Base-by-base conservation (phyloP, 2,329 filamentous ascomycete genomes). In the Setomelanomma holmii region DNA sequence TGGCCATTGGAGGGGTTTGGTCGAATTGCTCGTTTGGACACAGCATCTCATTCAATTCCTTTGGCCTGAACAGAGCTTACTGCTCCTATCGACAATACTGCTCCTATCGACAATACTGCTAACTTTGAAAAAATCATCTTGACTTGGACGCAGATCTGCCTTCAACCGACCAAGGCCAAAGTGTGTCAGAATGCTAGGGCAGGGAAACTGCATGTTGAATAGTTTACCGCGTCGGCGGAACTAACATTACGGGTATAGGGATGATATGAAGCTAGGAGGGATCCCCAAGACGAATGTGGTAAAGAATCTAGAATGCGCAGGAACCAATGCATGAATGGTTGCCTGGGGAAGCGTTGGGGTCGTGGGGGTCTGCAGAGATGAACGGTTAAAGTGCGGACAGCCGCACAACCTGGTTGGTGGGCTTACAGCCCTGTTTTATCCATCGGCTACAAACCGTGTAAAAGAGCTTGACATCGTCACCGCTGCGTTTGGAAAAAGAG, bases 1-100 rank as follows among this genome's bases (percentile, higher is more conserved):
- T 83, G 80, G 40, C 78, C 70, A 55, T 68, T 63, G 8, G 60
- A 51, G 20, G 68, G 68, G 30, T 68, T 71, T 30, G 64, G 63
- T 42, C 49, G 53, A 50, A 62, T 52, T n/a, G 49, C 55, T 11
- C 53, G 54, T 39, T 49, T 61, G 6, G 27, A 42, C 3, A 53
- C 43, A 21, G 42, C 40, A 11, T 27, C 35, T n/a, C 35, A n/a
- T 3, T 54, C 46, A 45, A 48, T 38, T 11, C 38, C 47, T 38
- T 57, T 47, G 11, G 54, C 54, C 7, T 55, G 53, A 19, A 61
- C 60, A 4, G 53, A 54, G 22, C 54, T 51, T 8, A 51, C 53
- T 8, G 45, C 38, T 11, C 60, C 58, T 35, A 53, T 45, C 11
- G 64, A 47, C 34, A 64, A 36, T 19, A 56, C 19, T 30, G 49